phyloP scores from a whole-genome alignment of 23 red algal genomes.

The Cyanidium caldarium region DNA sequence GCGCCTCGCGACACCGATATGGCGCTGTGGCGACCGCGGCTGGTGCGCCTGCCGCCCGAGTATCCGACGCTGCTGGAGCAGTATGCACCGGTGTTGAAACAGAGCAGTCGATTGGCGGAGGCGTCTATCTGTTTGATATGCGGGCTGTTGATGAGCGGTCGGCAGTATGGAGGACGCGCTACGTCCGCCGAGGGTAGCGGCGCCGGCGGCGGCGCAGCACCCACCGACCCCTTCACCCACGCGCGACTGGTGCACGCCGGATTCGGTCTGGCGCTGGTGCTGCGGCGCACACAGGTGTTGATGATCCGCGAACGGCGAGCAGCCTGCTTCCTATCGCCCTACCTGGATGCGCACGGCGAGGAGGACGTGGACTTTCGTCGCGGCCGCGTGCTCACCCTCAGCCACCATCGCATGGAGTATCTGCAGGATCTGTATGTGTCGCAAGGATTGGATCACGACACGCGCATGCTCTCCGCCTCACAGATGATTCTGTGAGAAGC shows the following conservation, averaged over 20 bases:
- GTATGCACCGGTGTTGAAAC: too few species aligned
- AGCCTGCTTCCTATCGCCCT: constrained; percentile 41
- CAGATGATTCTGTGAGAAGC: too few species aligned
- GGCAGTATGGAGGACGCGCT: too few species aligned
- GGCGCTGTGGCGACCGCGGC: constrained; percentile 11
- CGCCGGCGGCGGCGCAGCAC: too few species aligned
- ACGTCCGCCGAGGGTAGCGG: too few species aligned
- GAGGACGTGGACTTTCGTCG: constrained; percentile 43
- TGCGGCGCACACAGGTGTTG: constrained; percentile 26
- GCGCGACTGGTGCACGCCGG: constrained; percentile 30
- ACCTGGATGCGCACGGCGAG: constrained; percentile 62
- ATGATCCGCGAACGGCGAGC: constrained; percentile 29
- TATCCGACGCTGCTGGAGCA: constrained; percentile 42
- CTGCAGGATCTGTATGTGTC: constrained; percentile 40
- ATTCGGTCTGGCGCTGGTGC: constrained; percentile 39
- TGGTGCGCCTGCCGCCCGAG: constrained; percentile 15
- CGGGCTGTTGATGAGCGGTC: constrained; percentile 33
- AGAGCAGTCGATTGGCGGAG: too few species aligned
- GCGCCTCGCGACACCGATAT: too few species aligned
- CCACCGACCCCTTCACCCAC: too few species aligned
- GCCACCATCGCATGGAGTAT: constrained; percentile 9
- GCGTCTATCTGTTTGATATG: constrained; percentile 57
- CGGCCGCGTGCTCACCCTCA: constrained; percentile 36
- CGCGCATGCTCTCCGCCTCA: constrained; percentile 16
- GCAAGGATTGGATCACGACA: constrained; percentile 57